Evolutionary conservation across 2,329 filamentous ascomycete species (phyloP).

Genomic region (Helotiales sp.): DNA sequence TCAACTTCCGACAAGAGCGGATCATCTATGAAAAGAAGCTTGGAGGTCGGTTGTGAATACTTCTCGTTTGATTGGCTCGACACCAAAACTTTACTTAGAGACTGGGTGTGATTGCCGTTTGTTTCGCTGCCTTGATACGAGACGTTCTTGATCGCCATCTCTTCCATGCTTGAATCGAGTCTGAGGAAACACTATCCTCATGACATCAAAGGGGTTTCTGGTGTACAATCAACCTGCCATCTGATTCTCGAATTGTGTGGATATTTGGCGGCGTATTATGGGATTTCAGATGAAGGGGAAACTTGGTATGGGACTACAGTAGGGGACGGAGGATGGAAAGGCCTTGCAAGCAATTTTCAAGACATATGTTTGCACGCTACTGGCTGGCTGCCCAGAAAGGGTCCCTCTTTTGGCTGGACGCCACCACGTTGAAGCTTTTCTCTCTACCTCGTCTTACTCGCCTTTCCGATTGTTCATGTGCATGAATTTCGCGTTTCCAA

Average conservation of each 20-base stretch:
- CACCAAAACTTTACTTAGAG: neutral
- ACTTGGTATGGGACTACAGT: neutral
- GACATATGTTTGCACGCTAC: neutral
- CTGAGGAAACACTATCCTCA: neutral
- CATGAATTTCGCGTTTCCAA: neutral
- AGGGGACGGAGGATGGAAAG: neutral
- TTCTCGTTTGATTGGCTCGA: neutral
- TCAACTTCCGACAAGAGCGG: slow-evolving; percentile 28
- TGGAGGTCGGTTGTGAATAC: neutral
- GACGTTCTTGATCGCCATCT: neutral
- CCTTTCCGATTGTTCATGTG: neutral
- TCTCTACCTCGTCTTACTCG: neutral
- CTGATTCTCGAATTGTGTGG: neutral
- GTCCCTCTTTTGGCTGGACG: neutral
- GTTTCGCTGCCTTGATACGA: neutral
- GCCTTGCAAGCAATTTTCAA: neutral
- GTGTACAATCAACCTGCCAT: neutral
- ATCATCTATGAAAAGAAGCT: slow-evolving; percentile 28
- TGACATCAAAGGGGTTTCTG: slow-evolving; percentile 6
- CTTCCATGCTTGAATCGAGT: neutral
- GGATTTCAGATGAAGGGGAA: slow-evolving; percentile 3
- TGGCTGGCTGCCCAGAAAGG: neutral
- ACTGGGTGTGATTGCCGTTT: neutral
- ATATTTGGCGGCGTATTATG: neutral
- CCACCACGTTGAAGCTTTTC: neutral